phyloP scores from a whole-genome alignment of 2,329 filamentous ascomycete species.

The Xylogone sp. region DNA sequence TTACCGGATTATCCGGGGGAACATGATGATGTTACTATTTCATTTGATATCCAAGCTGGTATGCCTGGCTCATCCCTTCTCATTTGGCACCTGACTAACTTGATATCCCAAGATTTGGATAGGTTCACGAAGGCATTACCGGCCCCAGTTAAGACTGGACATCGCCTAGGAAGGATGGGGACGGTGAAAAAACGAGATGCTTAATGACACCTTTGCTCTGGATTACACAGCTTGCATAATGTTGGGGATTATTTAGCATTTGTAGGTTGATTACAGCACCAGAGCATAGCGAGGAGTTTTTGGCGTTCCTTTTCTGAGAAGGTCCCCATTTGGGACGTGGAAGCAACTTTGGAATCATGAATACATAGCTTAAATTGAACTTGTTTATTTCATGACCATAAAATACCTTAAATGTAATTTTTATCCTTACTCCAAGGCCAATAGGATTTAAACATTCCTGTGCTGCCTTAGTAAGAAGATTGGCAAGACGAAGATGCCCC shows the following conservation, averaged over 20 bases:
- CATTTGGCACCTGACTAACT: slow-evolving; percentile 6
- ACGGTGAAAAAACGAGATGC: slow-evolving; percentile 26
- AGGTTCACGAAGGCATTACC: slow-evolving; percentile 28
- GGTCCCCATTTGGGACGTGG: too few relatives aligned
- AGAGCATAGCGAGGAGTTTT: neutral
- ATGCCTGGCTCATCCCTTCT: slow-evolving; percentile 8
- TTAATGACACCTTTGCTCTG: neutral
- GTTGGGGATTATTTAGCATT: neutral
- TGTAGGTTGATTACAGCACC: neutral
- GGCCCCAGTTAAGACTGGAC: slow-evolving; percentile 26
- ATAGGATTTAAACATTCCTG: too few relatives aligned
- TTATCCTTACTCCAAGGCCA: too few relatives aligned
- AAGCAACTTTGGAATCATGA: too few relatives aligned
- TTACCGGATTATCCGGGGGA: slow-evolving; percentile 86
- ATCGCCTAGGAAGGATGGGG: slow-evolving; percentile 19
- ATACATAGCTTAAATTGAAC: too few relatives aligned
- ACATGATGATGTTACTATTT: slow-evolving; percentile 84
- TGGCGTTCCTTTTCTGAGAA: neutral
- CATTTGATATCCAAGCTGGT: slow-evolving; percentile 70
- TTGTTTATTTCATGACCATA: too few relatives aligned
- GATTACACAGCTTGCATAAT: neutral
- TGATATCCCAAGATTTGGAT: slow-evolving; percentile 21
- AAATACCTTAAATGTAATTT: too few relatives aligned
- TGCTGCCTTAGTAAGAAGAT: too few relatives aligned
- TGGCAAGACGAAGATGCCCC: too few relatives aligned